Base-by-base conservation (phyloP, 2,329 filamentous ascomycete genomes). In the Sporothrix pallida region DNA sequence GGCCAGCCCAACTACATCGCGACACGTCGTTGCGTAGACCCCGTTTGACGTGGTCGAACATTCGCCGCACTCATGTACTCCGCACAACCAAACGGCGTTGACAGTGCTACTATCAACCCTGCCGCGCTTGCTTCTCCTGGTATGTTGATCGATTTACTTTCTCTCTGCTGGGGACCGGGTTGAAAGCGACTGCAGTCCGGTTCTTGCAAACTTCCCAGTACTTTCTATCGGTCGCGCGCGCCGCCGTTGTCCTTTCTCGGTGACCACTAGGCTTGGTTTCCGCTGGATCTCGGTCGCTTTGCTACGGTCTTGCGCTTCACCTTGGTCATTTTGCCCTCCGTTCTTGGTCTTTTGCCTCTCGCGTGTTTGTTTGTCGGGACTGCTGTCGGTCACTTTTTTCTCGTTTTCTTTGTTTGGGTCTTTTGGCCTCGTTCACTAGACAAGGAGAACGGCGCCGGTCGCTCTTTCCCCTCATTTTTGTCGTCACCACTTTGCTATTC, bases 21-120 rank as follows among this genome's bases (percentile, higher is more conserved):
- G 86, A 88, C 87, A 88, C 87, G 86, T 88, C 84, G 86, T 85
- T 83, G 83, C 86, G 83, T 84, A 84, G 83, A 83, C 81, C 82
- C 82, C 80, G 79, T 80, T 76, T 81, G 82, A 81, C 81, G 80
- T 80, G 80, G 78, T 83, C 81, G 17, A 46, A 81, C 81, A 81
- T 81, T 83, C 81, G 82, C 80, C 82, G 82, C 80, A 80, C 83
- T 83, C 82, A 86, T 87, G 86, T 88, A 87, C 86, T 86, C 88
- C 82, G 85, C 87, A 82, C 87, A 89, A 83, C 87, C 90, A 83
- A 91, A 91, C 86, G 89, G 90, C 84, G 92, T 92, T 88, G 92
- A 93, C 82, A 92, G 92, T 86, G 93, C 92, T 82, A 97, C 94
- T 81, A 96, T 97, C 87, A 93, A 97, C 87, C 94, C 94, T 82